phyloP scores from a whole-genome alignment of 1,139 yeast genomes.

The Petasospora fabianii region DNA sequence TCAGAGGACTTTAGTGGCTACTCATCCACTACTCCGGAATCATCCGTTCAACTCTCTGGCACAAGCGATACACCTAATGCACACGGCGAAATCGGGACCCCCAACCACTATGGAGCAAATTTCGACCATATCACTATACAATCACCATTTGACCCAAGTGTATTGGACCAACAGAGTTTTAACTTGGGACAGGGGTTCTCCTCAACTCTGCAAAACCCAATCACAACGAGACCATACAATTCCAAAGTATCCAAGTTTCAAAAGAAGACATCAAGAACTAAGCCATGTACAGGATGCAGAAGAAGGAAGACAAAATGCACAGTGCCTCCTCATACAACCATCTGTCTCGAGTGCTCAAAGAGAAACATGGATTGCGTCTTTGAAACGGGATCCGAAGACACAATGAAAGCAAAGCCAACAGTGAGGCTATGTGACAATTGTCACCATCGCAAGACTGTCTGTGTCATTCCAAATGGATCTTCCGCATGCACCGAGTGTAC shows the following conservation, averaged over 20 bases:
- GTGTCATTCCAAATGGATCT: constrained; percentile 19
- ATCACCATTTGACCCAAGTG: constrained; percentile 9
- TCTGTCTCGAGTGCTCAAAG: constrained; percentile 25
- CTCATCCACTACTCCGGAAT: constrained; percentile 8
- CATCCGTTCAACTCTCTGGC: constrained; percentile 4
- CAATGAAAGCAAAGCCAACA: neutral
- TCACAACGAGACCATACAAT: constrained; percentile 14
- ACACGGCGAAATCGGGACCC: constrained; percentile 4
- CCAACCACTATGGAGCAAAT: neutral
- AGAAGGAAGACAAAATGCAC: constrained; percentile 33
- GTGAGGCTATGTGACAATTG: constrained; percentile 23
- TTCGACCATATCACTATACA: constrained; percentile 1
- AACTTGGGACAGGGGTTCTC: constrained; percentile 10
- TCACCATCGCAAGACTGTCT: constrained; percentile 25
- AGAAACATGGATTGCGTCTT: constrained; percentile 24
- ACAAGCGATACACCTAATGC: constrained; percentile 5
- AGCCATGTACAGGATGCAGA: constrained; percentile 27
- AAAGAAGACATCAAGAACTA: constrained; percentile 16
- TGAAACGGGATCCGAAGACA: constrained; percentile 7
- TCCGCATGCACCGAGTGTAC: constrained; percentile 24
- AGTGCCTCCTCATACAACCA: constrained; percentile 17
- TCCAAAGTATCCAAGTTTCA: constrained; percentile 2
- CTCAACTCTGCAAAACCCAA: constrained; percentile 11
- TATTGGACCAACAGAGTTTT: constrained; percentile 10
- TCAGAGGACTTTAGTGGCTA: constrained; percentile 11